Conservation (phyloP, 2,329 filamentous ascomycete genomes). For the Aspergillus sp. region DNA sequence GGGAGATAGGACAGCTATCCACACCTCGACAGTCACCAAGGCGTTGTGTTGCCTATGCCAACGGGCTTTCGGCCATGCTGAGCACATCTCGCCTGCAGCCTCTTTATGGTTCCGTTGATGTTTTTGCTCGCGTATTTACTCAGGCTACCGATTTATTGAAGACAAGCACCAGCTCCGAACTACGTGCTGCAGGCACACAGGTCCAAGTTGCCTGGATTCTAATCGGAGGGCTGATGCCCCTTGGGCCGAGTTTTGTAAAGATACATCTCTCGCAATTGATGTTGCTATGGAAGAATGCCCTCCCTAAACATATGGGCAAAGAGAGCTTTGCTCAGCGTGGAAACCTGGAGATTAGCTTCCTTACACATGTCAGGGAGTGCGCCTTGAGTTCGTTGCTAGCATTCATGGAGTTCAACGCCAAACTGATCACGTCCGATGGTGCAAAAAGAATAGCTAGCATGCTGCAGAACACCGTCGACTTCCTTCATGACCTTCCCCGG, state of each 20-base stretch:
- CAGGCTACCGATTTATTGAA: constrained; percentile 91
- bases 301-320: constrained; percentile 88
- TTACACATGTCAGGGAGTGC: constrained; percentile 91
- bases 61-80: constrained; percentile 82
- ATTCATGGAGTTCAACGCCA: constrained; percentile 88
- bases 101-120: constrained; percentile 88
- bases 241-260: constrained; percentile 97
- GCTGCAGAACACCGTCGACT: constrained; percentile 89
- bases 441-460: constrained; percentile 87
- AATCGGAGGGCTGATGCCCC: constrained; percentile 90
- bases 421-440: constrained; percentile 85
- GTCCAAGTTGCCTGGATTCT: constrained; percentile 97
- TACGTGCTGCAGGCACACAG: constrained; percentile 85
- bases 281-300: constrained; percentile 91
- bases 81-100: constrained; percentile 84
- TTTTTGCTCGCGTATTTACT: constrained; percentile 83
- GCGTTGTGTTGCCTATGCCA: constrained; percentile 82
- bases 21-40: constrained; percentile 71
- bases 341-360: constrained; percentile 80
- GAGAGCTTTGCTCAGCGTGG: constrained; percentile 81
- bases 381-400: constrained; percentile 84
- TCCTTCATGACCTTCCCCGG: constrained; percentile 73
- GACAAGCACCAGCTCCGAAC: constrained; percentile 81
- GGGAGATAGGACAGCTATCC: constrained; percentile 73
- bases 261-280: constrained; percentile 93